Percentiles rank a stretch among this genome's conserved stretches.
Conservation (phyloP, 352 stramenopile species). For the Lagenidium sp. region DNA sequence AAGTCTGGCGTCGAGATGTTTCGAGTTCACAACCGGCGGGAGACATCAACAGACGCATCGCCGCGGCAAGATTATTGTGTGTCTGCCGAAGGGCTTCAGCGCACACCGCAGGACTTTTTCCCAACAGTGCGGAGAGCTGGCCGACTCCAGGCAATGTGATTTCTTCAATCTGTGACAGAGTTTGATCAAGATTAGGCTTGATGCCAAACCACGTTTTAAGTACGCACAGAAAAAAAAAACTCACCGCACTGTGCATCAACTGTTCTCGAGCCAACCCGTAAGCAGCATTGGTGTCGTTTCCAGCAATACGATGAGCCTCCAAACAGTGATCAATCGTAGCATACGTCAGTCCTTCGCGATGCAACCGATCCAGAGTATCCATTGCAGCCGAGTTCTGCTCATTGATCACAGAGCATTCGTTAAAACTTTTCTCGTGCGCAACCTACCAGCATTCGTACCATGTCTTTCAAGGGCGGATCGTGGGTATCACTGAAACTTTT, state of each 20-base stretch:
- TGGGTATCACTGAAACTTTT: too few relatives aligned
- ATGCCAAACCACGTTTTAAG: too few relatives aligned
- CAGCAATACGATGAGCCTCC: conserved; percentile 10
- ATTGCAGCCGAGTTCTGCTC: conserved; percentile 5
- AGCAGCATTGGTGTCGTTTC: conserved; percentile 9
- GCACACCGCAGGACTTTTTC: conserved; percentile 37
- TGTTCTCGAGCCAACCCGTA: conserved; percentile 15
- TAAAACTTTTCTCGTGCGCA: too few relatives aligned
- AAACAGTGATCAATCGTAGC: conserved; percentile 13
- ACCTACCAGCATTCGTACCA: too few relatives aligned
- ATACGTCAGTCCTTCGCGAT: neutral
- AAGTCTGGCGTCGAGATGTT: too few relatives aligned
- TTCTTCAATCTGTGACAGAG: too few relatives aligned
- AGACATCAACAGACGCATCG: conserved; percentile 55
- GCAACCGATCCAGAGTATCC: conserved; percentile 6
- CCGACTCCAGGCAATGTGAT: too few relatives aligned
- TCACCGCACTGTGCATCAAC: conserved; percentile 5
- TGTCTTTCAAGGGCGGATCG: too few relatives aligned
- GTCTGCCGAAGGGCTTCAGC: conserved; percentile 44
- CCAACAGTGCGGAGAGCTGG: conserved; percentile 41
- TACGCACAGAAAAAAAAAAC: neutral
- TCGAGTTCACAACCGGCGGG: conserved; percentile 22
- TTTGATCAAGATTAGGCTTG: too few relatives aligned
- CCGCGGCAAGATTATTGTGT: conserved; percentile 34
- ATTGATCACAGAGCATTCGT: too few relatives aligned